Percentiles rank a stretch among this genome's conserved stretches.
phyloP scores from a whole-genome alignment of 129 eudicot genomes.

The Centrapalus pauciflorus region DNA sequence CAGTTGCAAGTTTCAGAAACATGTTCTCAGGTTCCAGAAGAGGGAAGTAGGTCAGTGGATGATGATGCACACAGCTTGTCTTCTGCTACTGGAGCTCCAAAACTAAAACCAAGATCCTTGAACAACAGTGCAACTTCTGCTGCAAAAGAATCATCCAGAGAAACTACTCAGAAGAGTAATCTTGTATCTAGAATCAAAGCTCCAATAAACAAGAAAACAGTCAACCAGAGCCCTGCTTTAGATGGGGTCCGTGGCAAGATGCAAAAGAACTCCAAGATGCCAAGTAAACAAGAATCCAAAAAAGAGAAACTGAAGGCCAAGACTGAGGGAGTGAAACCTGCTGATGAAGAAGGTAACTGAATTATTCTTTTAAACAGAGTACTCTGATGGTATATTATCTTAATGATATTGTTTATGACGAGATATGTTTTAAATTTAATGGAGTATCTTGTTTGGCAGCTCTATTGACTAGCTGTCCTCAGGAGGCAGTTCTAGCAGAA shows the following conservation, averaged over 20 bases:
- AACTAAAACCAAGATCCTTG: conserved; percentile 42
- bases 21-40: conserved; percentile 50
- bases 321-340: conserved; percentile 40
- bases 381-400: background rate
- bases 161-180: conserved; percentile 27
- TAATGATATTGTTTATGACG: background rate
- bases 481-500: conserved; percentile 41
- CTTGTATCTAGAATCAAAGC: conserved; percentile 28
- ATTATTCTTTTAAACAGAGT: background rate
- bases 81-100: conserved; percentile 39
- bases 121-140: conserved; percentile 30
- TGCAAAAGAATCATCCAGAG: conserved; percentile 32
- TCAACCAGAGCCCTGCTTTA: conserved; percentile 18
- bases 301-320: conserved; percentile 36
- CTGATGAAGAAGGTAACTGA: conserved; percentile 42
- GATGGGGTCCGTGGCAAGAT: conserved; percentile 21
- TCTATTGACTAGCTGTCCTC: conserved; percentile 17
- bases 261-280: conserved; percentile 43
- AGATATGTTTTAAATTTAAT: background rate
- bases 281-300: conserved; percentile 33
- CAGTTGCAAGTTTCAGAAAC: conserved; percentile 62
- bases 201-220: conserved; percentile 30
- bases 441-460: conserved; percentile 19
- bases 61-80: conserved; percentile 55
- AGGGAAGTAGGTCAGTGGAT: conserved; percentile 41